Conservation (phyloP, 148 eudicot species). For the Hydrangea macrophylla region DNA sequence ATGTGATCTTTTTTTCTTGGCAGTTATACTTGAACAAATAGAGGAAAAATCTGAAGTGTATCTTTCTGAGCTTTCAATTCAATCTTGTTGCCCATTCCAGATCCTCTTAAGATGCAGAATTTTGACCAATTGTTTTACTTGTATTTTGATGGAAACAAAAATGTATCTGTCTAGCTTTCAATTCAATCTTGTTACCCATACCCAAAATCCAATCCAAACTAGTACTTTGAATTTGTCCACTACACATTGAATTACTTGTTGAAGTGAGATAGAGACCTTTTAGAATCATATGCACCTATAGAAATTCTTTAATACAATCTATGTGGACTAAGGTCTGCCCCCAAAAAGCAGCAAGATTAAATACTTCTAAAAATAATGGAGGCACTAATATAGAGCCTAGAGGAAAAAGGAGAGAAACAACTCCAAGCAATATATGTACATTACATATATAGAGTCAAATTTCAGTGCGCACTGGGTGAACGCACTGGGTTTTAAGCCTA, state of each 20-base stretch:
- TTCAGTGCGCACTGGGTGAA: too few relatives aligned
- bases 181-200: slow-evolving; percentile 5
- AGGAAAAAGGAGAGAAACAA: neutral
- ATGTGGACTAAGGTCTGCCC: neutral
- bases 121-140: neutral
- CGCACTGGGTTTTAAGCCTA: too few relatives aligned
- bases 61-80: neutral
- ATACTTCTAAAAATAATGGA: neutral
- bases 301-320: neutral
- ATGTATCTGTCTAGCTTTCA: neutral
- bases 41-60: too few relatives aligned
- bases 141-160: too few relatives aligned
- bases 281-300: slow-evolving; percentile 5
- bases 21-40: too few relatives aligned
- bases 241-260: neutral
- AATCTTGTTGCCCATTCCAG: neutral
- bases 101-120: too few relatives aligned
- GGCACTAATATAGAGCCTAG: neutral
- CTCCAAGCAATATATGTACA: neutral
- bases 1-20: too few relatives aligned
- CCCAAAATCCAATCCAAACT: slow-evolving; percentile 8
- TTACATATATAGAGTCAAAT: too few relatives aligned
- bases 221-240: neutral
- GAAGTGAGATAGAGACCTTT: neutral
- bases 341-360: neutral